Base-by-base conservation (phyloP, 78 protist species). In the Dictyostelium discoideum region DNA sequence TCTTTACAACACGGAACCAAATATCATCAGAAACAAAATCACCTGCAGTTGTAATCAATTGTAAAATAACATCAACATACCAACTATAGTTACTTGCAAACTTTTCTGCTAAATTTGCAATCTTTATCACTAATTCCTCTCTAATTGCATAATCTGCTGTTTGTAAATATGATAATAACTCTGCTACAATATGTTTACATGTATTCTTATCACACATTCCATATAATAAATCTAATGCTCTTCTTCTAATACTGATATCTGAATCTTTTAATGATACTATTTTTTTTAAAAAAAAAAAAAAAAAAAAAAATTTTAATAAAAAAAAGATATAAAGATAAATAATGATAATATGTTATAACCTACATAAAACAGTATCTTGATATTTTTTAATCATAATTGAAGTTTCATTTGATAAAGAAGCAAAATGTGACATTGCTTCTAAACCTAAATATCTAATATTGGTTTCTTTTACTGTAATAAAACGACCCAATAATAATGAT, bases 61-160 rank as follows among this genome's bases (percentile, higher is more conserved):
- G 80, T 44, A 98, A 72, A 86, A 98, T 93, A 65, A 93, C 97
- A 82, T 99, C 99, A 39, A 99, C 97, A 96, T 98, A 99, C 99
- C 99, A 99, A 26, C 97, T 37, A 78, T 86, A 82, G 76, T 97
- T 97, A 5, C 86, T 42, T 44, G 99, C 97, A 85, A 85, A 99
- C 24, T 79, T 97, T 92, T 99, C 99, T 9, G 99, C 99, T 2
- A 99, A 95, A 83, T 98, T 98, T 93, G 99, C 99, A 57, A 98
- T 98, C 83, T 98, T 98, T 32, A 99, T 81, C 37, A 95, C 99
- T 37, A 98, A 92, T 46, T 99, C 99, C 42, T 99, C 99, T 37
- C 96, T n/a, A 82, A 99, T 96, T 37, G 26, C 86, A 24, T 54
- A 82, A 72, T 97, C 99, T 22, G 99, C 95, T 20, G 85, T 81